Conservation (phyloP, 2,329 filamentous ascomycete genomes). For the Fusarium buharicum region DNA sequence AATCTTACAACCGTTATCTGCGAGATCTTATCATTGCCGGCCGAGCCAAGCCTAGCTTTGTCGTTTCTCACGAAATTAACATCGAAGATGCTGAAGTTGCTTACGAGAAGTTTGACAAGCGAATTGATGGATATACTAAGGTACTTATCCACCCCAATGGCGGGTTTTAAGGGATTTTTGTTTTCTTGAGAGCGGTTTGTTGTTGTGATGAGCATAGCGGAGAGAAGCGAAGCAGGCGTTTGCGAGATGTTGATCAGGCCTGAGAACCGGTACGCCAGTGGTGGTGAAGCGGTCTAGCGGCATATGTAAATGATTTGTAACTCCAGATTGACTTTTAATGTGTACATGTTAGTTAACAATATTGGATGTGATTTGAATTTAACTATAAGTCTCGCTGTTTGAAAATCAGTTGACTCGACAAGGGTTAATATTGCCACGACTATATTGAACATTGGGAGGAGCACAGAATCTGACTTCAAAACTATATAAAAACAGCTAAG, state of each 20-base stretch:
- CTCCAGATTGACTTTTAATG: neutral
- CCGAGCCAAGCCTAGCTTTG: conserved; percentile 72
- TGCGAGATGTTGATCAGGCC: neutral
- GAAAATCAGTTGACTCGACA: too few species aligned
- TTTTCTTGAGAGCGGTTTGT: neutral
- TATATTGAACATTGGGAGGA: too few species aligned
- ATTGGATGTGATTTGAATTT: too few species aligned
- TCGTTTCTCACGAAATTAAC: conserved; percentile 71
- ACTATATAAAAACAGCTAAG: too few species aligned
- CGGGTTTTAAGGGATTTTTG: conserved; percentile 32
- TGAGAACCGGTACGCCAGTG: neutral
- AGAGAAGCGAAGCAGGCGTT: neutral
- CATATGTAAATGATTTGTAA: neutral
- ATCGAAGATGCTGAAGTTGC: conserved; percentile 70
- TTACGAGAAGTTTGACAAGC: conserved; percentile 73
- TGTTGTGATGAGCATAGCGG: neutral
- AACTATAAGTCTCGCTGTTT: too few species aligned
- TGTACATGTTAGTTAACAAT: neutral
- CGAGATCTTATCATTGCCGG: conserved; percentile 73
- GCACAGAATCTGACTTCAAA: too few species aligned
- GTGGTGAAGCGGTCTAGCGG: neutral
- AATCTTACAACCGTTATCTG: conserved; percentile 73
- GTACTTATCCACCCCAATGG: conserved; percentile 75
- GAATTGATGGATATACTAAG: conserved; percentile 74
- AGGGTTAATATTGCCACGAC: too few species aligned